Conservation (phyloP, 2,329 filamentous ascomycete genomes). For the Diaporthe caulivora region DNA sequence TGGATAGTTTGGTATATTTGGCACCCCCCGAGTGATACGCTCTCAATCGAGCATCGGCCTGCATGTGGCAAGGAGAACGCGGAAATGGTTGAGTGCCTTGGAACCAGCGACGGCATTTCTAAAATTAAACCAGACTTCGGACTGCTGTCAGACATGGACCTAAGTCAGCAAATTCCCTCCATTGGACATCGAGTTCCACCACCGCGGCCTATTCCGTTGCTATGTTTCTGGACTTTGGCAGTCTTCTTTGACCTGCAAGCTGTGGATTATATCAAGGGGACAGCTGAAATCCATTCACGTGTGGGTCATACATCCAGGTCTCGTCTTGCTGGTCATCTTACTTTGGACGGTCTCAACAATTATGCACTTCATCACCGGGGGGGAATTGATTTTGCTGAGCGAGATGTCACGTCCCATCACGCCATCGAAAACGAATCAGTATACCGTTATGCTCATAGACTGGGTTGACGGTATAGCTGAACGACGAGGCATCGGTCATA, state of each 20-base stretch:
- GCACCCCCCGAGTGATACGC: not conserved
- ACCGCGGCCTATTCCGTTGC: not conserved
- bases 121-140: not conserved
- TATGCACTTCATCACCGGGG: not conserved
- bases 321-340: too few relatives aligned
- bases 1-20: not conserved
- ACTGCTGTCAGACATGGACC: not conserved
- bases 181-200: not conserved
- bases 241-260: not conserved
- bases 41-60: not conserved
- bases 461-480: slow-evolving; percentile 11
- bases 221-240: not conserved
- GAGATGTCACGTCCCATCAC: too few relatives aligned
- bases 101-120: not conserved
- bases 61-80: not conserved
- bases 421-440: too few relatives aligned
- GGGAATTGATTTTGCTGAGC: not conserved
- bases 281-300: too few relatives aligned
- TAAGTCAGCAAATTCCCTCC: not conserved
- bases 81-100: not conserved
- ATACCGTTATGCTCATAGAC: not conserved
- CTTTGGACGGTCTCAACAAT: not conserved
- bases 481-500: slow-evolving; percentile 5
- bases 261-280: not conserved
- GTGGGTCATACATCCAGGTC: too few relatives aligned